Evolutionary conservation across 495 filamentous ascomycete genomes (phyloP), one percentile per base, ranked within the genome.

Genomic region (Hypoxylon subgilvum): DNA sequence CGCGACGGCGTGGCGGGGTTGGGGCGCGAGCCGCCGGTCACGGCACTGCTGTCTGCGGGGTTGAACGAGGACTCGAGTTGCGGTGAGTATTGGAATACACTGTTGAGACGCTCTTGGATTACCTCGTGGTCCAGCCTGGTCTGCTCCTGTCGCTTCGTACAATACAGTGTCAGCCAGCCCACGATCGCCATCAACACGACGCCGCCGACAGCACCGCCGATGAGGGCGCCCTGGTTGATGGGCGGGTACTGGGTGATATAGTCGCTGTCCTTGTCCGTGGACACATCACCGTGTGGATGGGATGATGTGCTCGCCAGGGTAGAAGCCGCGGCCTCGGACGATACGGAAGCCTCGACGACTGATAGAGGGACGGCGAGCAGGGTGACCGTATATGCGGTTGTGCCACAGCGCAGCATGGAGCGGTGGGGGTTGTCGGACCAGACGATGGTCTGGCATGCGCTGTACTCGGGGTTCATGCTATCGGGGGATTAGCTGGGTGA

Each of bases 361-460:
- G 43, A 66, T 21, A 63, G 63, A 0, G 74, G 72, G 7, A 36
- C 61, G 51, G 71, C 67, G 0, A 71, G 50, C 61, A 78, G 63
- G 5, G 63, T 56, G 16, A 75, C 12, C 8, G 69, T 23, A n/a
- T n/a, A n/a, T 0, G 59, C 44, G 0, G 65, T 41, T 1, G 27
- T 1, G 27, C 19, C 12, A 32, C 45, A 23, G 65, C 65, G 55
- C 75, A 78, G 74, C 74, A 76, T 76, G 43, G 63, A 72, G 17
- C 61, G 64, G 3, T 16, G 35, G 0, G 70, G 63, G 0, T 53
- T 2, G 41, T 64, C 71, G 0, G 68, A 56, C 74, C 75, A 76
- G 17, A 74, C 23, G 40, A 72, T 74, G 0, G 72, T 76, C 0
- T 66, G 66, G 52, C 74, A 78, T 12, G 61, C 62, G 30, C 47